Base-by-base conservation (phyloP, 192 early-diverging fungal genomes). In the Rhizophagus sp. region DNA sequence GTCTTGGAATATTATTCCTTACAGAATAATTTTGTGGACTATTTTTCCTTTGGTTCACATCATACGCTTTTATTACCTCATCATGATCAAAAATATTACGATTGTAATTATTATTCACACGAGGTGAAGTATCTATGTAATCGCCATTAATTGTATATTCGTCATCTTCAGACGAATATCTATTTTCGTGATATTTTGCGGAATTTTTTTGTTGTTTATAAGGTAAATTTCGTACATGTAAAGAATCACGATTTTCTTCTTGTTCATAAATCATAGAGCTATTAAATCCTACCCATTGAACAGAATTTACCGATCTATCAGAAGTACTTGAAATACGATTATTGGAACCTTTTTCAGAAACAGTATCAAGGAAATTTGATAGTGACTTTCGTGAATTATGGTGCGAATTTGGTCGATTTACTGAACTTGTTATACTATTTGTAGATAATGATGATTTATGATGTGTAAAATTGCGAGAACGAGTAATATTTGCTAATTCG, bases 211-310 rank as follows among this genome's bases (percentile, higher is more conserved):
- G 64, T 33, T 25, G 64, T 9, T 33, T 66, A 30, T 11, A 66
- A 33, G 30, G 8, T 27, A 66, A 25, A 70, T 70, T 70, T 70
- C 68, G 68, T 70, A 70, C 68, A 39, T 70, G 68, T 70, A 70
- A 70, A 36, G 68, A 22, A 9, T 44, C 11, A 19, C 34, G 33
- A 44, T 41, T 70, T 47, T 41, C 41, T n/a, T 70, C 34, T 44
- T 70, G 34, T 11, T 39, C 68, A 70, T 34, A 22, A 3, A 36
- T 70, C 30, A 70, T 41, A 39, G 34, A 11, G 8, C 8, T 39
- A 70, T 44, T 70, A 70, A 70, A 70, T 44, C 36, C 68, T n/a
- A 70, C 68, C 68, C 68, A 70, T 44, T 70, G 68, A 44, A 70
- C 1, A n/a, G 68, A 68, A 39, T 68, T 68, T 15, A 68, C 66